phyloP scores from a whole-genome alignment of 805 yeast genomes.

The Hanseniaspora lindneri region DNA sequence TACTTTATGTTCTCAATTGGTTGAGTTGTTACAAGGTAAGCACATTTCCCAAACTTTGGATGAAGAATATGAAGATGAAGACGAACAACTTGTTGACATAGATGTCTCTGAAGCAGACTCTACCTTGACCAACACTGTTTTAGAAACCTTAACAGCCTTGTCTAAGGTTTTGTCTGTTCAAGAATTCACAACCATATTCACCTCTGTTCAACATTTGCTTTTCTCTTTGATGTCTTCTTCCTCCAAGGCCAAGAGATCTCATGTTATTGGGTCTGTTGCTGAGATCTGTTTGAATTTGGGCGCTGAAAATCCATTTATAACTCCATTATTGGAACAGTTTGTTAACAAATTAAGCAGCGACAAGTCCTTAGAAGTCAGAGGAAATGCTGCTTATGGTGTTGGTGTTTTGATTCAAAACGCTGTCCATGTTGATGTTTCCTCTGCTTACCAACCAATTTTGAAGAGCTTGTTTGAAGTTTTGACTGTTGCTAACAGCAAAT shows the following conservation, averaged over 20 bases:
- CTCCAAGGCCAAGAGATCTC: slow-evolving; percentile 62
- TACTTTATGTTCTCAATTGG: slow-evolving; percentile 54
- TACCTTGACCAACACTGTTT: slow-evolving; percentile 67
- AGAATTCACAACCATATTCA: slow-evolving; percentile 65
- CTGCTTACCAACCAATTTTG: slow-evolving; percentile 58
- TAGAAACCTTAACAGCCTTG: slow-evolving; percentile 72
- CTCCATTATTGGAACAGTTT: slow-evolving; percentile 61
- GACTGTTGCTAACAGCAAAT: slow-evolving; percentile 67
- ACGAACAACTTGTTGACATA: slow-evolving; percentile 34
- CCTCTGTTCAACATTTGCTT: slow-evolving; percentile 55
- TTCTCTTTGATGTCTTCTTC: slow-evolving; percentile 46
- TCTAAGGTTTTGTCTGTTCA: slow-evolving; percentile 58
- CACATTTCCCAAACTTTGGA: slow-evolving; percentile 77
- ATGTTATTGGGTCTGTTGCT: slow-evolving; percentile 81
- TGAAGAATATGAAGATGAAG: slow-evolving; percentile 51
- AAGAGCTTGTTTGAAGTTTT: slow-evolving; percentile 57
- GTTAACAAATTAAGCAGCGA: slow-evolving; percentile 58
- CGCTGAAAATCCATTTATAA: slow-evolving; percentile 49
- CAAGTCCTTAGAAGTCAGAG: slow-evolving; percentile 75
- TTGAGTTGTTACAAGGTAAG: slow-evolving; percentile 63
- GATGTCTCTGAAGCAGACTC: slow-evolving; percentile 53
- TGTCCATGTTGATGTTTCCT: slow-evolving; percentile 39
- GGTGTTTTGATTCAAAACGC: slow-evolving; percentile 56
- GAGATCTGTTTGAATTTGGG: slow-evolving; percentile 74
- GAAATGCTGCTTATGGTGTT: slow-evolving; percentile 91